Evolutionary conservation across 345 rosid genomes (phyloP), one percentile per base, ranked within the genome.

Genomic region (Sonneratia alba): DNA sequence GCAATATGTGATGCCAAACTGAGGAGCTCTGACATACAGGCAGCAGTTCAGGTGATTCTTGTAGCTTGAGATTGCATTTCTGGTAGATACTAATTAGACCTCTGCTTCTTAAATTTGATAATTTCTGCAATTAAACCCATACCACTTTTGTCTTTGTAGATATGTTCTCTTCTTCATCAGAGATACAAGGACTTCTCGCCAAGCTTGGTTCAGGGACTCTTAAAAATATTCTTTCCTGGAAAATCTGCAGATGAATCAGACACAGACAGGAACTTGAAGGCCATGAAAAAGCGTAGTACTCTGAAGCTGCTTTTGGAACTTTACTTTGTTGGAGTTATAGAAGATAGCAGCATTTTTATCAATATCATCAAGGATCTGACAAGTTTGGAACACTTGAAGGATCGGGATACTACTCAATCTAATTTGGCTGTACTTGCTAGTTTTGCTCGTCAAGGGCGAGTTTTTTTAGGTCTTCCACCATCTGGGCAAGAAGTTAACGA

Each of bases 401-500:
- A 96, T 78, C 83, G 94, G 65, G 99, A 92, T 84, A 70, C 89
- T 43, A 91, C 99, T 75, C 99, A 87, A 63, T 85, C 97, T 70
- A 96, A 96, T 82, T 78, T 92, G 79, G 90, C 98, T 61, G 92
- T 96, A 75, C 96, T 96, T 73, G 88, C 91, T 74, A 87, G 96
- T 85, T 96, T 96, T 86, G 97, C 97, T 83, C 85, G 96, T 62
- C 99, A 96, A 91, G 99, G 95, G 68, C 87, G 98, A 85, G 82
- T 88, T 56, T 92, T 96, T 78, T 76, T 92, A 55, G 99, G 98
- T 59, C 91, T 96, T 78, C 87, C 97, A n/a, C 81, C 84, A 6
- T 88, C 98, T 77, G 95, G 93, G 71, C 99, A 79, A 75, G 98
- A 96, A 77, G 72, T 83, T 73, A 80, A 83, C 62, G 97, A 91